phyloP scores from a whole-genome alignment of 306 rosid genomes.

The Pachyrhizus erosus region DNA sequence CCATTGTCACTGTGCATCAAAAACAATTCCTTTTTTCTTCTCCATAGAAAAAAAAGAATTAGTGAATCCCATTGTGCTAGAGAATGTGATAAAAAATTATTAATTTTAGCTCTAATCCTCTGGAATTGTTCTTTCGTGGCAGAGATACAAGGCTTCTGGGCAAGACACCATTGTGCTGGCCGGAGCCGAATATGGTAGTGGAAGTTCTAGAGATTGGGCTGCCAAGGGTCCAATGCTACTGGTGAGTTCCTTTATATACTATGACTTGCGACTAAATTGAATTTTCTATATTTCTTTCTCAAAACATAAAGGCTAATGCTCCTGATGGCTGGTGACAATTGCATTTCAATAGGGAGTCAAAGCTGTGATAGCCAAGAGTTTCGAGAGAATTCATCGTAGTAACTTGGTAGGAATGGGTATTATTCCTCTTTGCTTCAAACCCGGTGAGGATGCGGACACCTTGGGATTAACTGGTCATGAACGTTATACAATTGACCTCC shows the following conservation, averaged over 20 bases:
- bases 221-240: constrained; percentile 98
- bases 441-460: constrained; percentile 85
- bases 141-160: constrained; percentile 82
- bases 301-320: not conserved
- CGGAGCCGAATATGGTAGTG: constrained; percentile 94
- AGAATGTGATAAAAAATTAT: not conserved
- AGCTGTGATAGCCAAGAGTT: constrained; percentile 92
- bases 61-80: not conserved
- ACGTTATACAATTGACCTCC: constrained; percentile 88
- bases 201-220: constrained; percentile 97
- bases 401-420: constrained; percentile 97
- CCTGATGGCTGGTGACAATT: constrained; percentile 20
- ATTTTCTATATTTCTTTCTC: constrained; percentile 15
- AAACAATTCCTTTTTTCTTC: not conserved
- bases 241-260: constrained; percentile 56
- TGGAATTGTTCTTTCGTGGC: constrained; percentile 42
- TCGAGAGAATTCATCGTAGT: constrained; percentile 94
- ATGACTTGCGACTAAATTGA: not conserved
- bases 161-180: constrained; percentile 84
- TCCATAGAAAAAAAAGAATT: not conserved
- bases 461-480: constrained; percentile 93
- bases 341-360: constrained; percentile 78
- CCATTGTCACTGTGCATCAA: not conserved
- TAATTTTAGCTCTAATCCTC: not conserved
- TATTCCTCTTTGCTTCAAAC: constrained; percentile 88